phyloP scores from a whole-genome alignment of 768 basidiomycete genomes.

The Mycena venus region DNA sequence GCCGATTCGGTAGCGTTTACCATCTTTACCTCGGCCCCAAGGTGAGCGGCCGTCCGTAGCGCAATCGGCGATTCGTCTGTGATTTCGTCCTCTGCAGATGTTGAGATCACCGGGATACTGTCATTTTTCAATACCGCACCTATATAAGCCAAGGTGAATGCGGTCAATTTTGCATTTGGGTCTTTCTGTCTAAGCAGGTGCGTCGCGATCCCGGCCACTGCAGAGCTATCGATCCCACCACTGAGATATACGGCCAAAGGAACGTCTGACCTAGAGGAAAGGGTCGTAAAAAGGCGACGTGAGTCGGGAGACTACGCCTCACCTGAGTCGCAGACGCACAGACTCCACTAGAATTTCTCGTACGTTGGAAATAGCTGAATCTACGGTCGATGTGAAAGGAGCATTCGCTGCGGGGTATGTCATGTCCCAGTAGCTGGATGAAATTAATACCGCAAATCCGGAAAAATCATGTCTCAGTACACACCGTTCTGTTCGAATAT shows the following conservation, averaged over 20 bases:
- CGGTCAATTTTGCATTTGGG: constrained; percentile 22
- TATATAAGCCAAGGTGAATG: constrained; percentile 26
- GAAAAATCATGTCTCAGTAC: neutral
- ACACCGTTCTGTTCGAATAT: constrained; percentile 13
- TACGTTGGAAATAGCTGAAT: constrained; percentile 14
- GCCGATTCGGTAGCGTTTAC: constrained; percentile 22
- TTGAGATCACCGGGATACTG: neutral
- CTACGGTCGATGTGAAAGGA: neutral
- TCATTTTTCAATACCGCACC: neutral
- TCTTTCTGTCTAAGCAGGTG: constrained; percentile 24
- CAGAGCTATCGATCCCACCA: constrained; percentile 35
- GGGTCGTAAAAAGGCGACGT: neutral
- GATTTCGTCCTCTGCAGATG: constrained; percentile 5
- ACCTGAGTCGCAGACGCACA: constrained; percentile 25
- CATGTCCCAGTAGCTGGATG: constrained; percentile 1
- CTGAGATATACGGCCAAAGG: constrained; percentile 34
- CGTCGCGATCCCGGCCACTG: constrained; percentile 29
- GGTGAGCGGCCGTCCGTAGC: constrained; percentile 9
- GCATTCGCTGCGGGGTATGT: constrained; percentile 2
- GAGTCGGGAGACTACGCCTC: constrained; percentile 23
- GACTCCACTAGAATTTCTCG: constrained; percentile 21
- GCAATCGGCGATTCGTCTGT: constrained; percentile 28
- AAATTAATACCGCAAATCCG: neutral
- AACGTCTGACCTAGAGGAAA: constrained; percentile 16
- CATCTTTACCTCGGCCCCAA: constrained; percentile 13